Evolutionary conservation across 257 asterid genomes (phyloP).

Genomic region (Salvia miltiorrhiza): DNA sequence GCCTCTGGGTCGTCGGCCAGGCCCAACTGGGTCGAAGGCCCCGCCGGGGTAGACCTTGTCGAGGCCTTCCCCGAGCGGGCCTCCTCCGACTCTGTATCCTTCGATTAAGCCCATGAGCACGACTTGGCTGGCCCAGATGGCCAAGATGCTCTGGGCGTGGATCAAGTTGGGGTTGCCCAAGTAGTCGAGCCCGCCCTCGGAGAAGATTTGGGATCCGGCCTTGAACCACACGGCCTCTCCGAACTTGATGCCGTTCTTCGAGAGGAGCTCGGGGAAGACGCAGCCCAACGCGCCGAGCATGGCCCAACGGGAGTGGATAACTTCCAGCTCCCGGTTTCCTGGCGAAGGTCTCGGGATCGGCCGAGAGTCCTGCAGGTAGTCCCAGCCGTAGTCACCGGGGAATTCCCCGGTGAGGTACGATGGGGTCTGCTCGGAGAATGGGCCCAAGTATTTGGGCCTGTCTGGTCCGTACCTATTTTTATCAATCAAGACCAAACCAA

Average conservation of each 20-base stretch:
- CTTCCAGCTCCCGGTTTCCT: conserved; percentile 89
- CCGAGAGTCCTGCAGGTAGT: conserved; percentile 94
- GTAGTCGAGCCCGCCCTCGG: conserved; percentile 87
- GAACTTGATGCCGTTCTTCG: conserved; percentile 71
- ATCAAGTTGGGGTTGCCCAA: conserved; percentile 83
- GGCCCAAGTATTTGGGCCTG: conserved; percentile 91
- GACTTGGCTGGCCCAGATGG: conserved; percentile 82
- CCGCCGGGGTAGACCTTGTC: conserved; percentile 91
- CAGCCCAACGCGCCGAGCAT: conserved; percentile 96
- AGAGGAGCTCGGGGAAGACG: conserved; percentile 73
- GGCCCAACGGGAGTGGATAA: conserved; percentile 89
- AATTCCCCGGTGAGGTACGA: conserved; percentile 88
- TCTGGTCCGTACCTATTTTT: conserved; percentile 78
- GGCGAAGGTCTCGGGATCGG: conserved; percentile 89
- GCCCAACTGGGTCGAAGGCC: conserved; percentile 75
- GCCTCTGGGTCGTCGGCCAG: conserved; percentile 53
- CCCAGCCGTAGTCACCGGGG: conserved; percentile 97
- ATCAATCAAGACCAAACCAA: background rate
- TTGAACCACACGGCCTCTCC: conserved; percentile 95
- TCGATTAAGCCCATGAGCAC: conserved; percentile 80
- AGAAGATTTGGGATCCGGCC: conserved; percentile 87
- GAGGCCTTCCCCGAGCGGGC: conserved; percentile 87
- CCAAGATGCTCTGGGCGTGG: conserved; percentile 89
- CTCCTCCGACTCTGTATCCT: conserved; percentile 89
- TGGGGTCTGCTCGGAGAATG: conserved; percentile 87